These are phyloP conservation scores for Plantago ovata DNA, from an alignment of 257 asterid species.

Conservation along the genomic window DNA sequence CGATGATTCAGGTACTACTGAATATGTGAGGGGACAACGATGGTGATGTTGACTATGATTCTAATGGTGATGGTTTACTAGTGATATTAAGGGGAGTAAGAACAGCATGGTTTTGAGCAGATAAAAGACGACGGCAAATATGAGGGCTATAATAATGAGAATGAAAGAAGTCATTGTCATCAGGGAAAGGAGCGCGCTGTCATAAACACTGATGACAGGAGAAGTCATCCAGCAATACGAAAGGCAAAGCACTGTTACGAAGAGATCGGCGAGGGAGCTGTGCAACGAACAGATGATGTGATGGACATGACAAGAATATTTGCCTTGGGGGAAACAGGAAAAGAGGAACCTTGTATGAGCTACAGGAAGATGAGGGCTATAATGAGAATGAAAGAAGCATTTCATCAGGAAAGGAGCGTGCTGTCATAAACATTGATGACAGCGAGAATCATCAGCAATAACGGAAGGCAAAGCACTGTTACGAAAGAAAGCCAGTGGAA, in stretches of 20 bases:
- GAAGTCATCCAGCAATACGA: not conserved
- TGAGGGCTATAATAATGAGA: too few relatives aligned
- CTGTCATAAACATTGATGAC: not conserved
- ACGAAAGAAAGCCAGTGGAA: too few relatives aligned
- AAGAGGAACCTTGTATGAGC: too few relatives aligned
- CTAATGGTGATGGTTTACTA: not conserved
- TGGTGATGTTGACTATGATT: conserved; percentile 1
- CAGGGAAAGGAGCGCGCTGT: not conserved
- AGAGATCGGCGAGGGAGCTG: too few relatives aligned
- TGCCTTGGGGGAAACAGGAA: too few relatives aligned
- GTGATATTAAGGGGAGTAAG: conserved; percentile 1
- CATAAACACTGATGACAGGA: not conserved
- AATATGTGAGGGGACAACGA: not conserved
- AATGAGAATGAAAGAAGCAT: too few relatives aligned
- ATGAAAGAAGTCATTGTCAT: not conserved
- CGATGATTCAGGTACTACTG: conserved; percentile 13
- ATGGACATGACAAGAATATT: too few relatives aligned
- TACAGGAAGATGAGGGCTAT: too few relatives aligned
- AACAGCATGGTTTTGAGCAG: not conserved
- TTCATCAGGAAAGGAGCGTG: too few relatives aligned
- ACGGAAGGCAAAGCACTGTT: too few relatives aligned
- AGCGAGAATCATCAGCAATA: conserved; percentile 1
- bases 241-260: too few relatives aligned
- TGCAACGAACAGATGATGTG: too few relatives aligned
- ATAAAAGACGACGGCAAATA: conserved; percentile 2